Percentiles rank a stretch among this genome's conserved stretches.
These are phyloP conservation scores for Cordyceps cicadae DNA, from an alignment of 2,329 filamentous ascomycete genomes.

Conservation along the genomic window DNA sequence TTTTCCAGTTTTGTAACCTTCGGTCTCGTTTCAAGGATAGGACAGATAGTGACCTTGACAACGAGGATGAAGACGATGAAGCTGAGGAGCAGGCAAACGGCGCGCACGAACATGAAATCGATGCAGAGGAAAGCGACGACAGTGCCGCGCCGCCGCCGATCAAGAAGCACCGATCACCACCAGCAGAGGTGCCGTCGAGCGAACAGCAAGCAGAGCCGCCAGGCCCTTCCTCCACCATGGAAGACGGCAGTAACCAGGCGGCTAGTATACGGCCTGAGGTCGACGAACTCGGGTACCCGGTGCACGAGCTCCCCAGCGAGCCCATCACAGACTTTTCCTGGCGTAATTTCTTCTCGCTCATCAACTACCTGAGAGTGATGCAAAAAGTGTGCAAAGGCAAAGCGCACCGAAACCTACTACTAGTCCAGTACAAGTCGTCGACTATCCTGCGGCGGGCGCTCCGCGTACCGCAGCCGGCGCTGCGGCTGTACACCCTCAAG, in stretches of 20 bases:
- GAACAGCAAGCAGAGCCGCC: slow-evolving; percentile 19
- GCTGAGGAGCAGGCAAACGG: slow-evolving; percentile 15
- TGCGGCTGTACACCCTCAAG: slow-evolving; percentile 92
- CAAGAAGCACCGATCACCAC: slow-evolving; percentile 43
- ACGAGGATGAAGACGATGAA: slow-evolving; percentile 18
- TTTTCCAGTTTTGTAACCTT: slow-evolving; percentile 82
- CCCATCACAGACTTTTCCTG: slow-evolving; percentile 87
- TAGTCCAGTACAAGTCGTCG: slow-evolving; percentile 92
- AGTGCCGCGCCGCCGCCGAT: slow-evolving; percentile 84
- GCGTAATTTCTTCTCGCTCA: slow-evolving; percentile 89
- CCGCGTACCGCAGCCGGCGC: slow-evolving; percentile 77
- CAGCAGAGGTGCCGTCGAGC: slow-evolving; percentile 18
- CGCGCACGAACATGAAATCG: slow-evolving; percentile 26
- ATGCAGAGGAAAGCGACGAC: slow-evolving; percentile 51
- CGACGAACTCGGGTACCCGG: slow-evolving; percentile 80
- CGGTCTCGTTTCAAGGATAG: slow-evolving; percentile 45
- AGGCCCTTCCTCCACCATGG: slow-evolving; percentile 13
- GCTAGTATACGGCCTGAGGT: slow-evolving; percentile 48
- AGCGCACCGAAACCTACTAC: slow-evolving; percentile 83
- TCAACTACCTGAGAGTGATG: slow-evolving; percentile 92
- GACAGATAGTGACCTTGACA: slow-evolving; percentile 20
- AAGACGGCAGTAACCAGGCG: slow-evolving; percentile 21
- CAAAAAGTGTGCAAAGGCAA: slow-evolving; percentile 97
- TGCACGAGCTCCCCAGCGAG: slow-evolving; percentile 57
- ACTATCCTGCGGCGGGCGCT: slow-evolving; percentile 87